Percentiles rank a stretch among this genome's conserved stretches.
Conservation (phyloP, 2,329 filamentous ascomycete genomes). For the Allantophomopsis lycopodina region DNA sequence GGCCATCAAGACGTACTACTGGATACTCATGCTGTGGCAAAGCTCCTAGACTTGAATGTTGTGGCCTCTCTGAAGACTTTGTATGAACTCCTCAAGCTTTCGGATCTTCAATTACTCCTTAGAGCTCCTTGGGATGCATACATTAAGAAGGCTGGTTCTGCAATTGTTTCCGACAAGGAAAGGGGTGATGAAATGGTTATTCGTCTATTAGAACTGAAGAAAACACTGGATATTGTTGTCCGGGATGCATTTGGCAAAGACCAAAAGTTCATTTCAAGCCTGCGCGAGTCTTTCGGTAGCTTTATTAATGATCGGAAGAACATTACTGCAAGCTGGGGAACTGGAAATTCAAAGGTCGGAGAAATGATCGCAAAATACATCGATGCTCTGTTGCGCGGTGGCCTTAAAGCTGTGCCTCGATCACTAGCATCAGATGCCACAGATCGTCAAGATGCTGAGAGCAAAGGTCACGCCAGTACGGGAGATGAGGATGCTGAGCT, state of each 20-base stretch:
- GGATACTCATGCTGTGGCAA: constrained; percentile 51
- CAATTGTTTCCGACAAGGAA: constrained; percentile 68
- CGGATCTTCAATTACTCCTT: constrained; percentile 55
- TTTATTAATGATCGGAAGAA: constrained; percentile 87
- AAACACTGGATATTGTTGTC: constrained; percentile 63
- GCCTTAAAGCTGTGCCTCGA: constrained; percentile 68
- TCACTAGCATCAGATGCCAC: constrained; percentile 49
- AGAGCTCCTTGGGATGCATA: constrained; percentile 65
- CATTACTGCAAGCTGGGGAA: constrained; percentile 51
- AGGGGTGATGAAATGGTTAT: constrained; percentile 77
- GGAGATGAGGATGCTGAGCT: constrained; percentile 87
- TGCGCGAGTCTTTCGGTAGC: constrained; percentile 73
- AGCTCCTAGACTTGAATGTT: constrained; percentile 59
- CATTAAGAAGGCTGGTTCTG: constrained; percentile 60
- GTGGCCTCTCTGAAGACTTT: constrained; percentile 59
- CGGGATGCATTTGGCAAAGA: constrained; percentile 65
- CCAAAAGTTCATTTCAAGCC: constrained; percentile 60
- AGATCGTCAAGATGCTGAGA: constrained; percentile 42
- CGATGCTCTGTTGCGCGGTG: constrained; percentile 75
- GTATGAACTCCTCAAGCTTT: constrained; percentile 64
- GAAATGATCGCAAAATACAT: constrained; percentile 99
- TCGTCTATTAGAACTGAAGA: constrained; percentile 68
- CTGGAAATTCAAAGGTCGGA: constrained; percentile 83
- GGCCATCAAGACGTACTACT: constrained; percentile 54
- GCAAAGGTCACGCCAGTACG: constrained; percentile 49